These are phyloP conservation scores for Fonsecaea multimorphosa DNA, from an alignment of 2,329 filamentous ascomycete genomes.

Conservation along the genomic window DNA sequence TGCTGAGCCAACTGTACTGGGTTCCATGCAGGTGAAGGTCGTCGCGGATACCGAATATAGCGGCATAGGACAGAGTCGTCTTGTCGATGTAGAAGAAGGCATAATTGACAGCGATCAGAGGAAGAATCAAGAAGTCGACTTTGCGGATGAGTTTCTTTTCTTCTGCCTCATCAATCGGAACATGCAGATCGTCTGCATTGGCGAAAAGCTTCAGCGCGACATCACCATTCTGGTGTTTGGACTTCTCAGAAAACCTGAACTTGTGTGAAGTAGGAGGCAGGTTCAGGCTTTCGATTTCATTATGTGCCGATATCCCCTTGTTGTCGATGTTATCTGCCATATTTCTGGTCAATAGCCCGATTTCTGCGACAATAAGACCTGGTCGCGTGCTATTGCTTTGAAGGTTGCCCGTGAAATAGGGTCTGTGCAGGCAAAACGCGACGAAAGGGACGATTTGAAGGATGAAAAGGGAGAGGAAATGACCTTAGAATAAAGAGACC, in stretches of 20 bases:
- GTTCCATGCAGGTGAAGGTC: constrained; percentile 57
- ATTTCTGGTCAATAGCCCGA: neutral
- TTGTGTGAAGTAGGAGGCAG: constrained; percentile 30
- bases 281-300: constrained; percentile 27
- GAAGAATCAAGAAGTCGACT: constrained; percentile 66
- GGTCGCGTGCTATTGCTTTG: neutral
- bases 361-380: neutral
- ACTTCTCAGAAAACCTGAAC: constrained; percentile 35
- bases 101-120: constrained; percentile 61
- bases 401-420: neutral
- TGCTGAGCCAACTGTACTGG: constrained; percentile 53
- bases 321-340: constrained; percentile 28
- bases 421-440: neutral
- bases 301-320: constrained; percentile 29
- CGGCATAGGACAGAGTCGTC: constrained; percentile 57
- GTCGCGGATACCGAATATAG: constrained; percentile 67
- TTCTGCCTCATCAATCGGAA: constrained; percentile 54
- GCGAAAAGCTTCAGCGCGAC: constrained; percentile 59
- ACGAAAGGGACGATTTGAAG: neutral
- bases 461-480: neutral
- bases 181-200: constrained; percentile 55
- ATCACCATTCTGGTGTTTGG: constrained; percentile 50
- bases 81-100: constrained; percentile 58
- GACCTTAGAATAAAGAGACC: neutral
- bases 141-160: constrained; percentile 59